phyloP scores from a whole-genome alignment of 1,284 basidiomycete genomes.

The Puccinia triticina region DNA sequence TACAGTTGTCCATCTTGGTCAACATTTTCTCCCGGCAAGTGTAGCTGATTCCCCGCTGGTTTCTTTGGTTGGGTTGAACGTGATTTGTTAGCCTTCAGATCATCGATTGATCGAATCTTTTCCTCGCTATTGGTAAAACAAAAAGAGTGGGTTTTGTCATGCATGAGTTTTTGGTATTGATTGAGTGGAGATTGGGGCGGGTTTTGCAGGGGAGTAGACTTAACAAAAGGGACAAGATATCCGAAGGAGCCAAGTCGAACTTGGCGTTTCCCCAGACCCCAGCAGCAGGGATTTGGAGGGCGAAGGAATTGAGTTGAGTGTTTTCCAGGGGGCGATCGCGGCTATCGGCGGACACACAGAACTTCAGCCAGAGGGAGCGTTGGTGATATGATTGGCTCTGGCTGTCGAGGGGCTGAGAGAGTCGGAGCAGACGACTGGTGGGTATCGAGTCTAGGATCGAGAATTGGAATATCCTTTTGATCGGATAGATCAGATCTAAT shows the following conservation, averaged over 20 bases:
- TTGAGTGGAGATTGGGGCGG: not conserved
- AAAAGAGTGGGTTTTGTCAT: too few species aligned
- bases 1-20: not conserved
- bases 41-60: not conserved
- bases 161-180: not conserved
- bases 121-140: not conserved
- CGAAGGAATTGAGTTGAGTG: slow-evolving; percentile 13
- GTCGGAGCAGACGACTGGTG: not conserved
- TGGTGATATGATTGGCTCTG: not conserved
- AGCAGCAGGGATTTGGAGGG: slow-evolving; percentile 9
- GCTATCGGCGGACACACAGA: not conserved
- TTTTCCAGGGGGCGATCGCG: not conserved
- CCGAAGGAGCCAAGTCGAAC: not conserved
- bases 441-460: not conserved
- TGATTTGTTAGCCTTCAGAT: not conserved
- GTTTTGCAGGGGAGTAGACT: not conserved
- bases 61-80: not conserved
- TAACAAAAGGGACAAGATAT: slow-evolving; percentile 17
- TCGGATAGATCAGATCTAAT: slow-evolving; percentile 1
- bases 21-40: not conserved
- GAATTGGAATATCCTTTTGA: not conserved
- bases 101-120: not conserved
- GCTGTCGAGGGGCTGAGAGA: not conserved
- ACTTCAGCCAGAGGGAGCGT: slow-evolving; percentile 15
- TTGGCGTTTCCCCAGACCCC: slow-evolving; percentile 2